Percentiles rank a stretch among this genome's conserved stretches.
Conservation (phyloP, 2,329 filamentous ascomycete species). For the Periconia digitata region DNA sequence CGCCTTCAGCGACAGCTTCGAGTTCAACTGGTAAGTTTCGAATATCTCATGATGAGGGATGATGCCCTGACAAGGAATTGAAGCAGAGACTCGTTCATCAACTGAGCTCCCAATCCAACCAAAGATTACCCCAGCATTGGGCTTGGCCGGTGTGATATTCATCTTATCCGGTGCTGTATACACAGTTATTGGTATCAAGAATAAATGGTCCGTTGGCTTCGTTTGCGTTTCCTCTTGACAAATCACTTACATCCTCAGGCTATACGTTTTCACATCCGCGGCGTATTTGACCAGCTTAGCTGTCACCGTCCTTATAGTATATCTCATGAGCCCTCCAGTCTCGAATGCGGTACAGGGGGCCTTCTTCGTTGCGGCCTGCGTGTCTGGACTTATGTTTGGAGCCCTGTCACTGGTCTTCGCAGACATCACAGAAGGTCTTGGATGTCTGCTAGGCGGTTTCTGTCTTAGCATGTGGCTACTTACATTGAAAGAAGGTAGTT, state of each 20-base stretch:
- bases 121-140: constrained; percentile 76
- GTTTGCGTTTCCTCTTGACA: neutral
- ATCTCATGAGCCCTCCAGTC: constrained; percentile 81
- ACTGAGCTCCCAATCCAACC: constrained; percentile 68
- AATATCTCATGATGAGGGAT: neutral
- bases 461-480: constrained; percentile 90
- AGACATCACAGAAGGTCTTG: constrained; percentile 82
- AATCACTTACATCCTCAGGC: constrained; percentile 27
- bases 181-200: constrained; percentile 79
- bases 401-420: constrained; percentile 75
- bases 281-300: constrained; percentile 72
- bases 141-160: constrained; percentile 75
- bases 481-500: constrained; percentile 72
- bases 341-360: constrained; percentile 77
- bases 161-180: constrained; percentile 72
- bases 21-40: constrained; percentile 21
- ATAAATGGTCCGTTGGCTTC: constrained; percentile 56
- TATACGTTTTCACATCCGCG: constrained; percentile 69
- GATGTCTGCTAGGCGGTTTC: constrained; percentile 84
- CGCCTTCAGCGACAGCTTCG: constrained; percentile 19
- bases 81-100: constrained; percentile 11
- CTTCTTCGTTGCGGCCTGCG: constrained; percentile 76
- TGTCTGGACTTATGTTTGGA: constrained; percentile 75
- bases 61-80: neutral
- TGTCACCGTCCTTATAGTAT: constrained; percentile 80